A percentile compares a stretch with the other conserved stretches of the same genome.
Conservation (phyloP, 73 alveolate genomes). For the Paramecium caudatum region DNA sequence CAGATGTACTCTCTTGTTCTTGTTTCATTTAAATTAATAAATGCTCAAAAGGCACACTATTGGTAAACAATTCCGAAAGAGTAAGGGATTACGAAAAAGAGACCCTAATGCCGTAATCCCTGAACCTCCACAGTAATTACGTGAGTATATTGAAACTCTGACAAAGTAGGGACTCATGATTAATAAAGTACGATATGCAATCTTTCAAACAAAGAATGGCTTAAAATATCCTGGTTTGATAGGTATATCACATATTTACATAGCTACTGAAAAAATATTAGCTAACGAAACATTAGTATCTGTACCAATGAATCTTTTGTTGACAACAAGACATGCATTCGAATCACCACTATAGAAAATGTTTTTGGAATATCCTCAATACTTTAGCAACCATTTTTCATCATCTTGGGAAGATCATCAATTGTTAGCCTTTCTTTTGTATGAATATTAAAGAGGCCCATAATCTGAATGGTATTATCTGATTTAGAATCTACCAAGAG, state of each 20-base stretch:
- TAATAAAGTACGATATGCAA: conserved; percentile 56
- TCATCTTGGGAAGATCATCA: conserved; percentile 69
- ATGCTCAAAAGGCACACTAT: background rate
- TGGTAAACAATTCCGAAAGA: conserved; percentile 10
- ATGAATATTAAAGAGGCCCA: conserved; percentile 70
- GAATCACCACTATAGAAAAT: conserved; percentile 50
- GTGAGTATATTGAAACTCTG: conserved; percentile 2
- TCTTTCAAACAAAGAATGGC: conserved; percentile 70
- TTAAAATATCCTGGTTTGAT: conserved; percentile 68
- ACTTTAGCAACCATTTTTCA: conserved; percentile 26
- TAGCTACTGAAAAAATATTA: conserved; percentile 69
- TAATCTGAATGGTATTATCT: conserved; percentile 68
- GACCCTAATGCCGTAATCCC: conserved; percentile 23
- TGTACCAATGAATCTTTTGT: conserved; percentile 63
- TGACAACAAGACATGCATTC: conserved; percentile 68
- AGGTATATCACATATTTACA: background rate
- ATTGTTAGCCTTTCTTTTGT: conserved; percentile 54
- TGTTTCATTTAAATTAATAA: background rate
- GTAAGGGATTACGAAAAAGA: background rate
- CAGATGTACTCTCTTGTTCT: background rate
- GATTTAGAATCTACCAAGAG: conserved; percentile 61
- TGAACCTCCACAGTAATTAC: background rate
- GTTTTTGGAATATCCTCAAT: conserved; percentile 68
- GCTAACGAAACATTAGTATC: conserved; percentile 63
- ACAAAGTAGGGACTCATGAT: background rate